Base-by-base conservation (phyloP, 805 yeast species). In the Candida tibetensis region DNA sequence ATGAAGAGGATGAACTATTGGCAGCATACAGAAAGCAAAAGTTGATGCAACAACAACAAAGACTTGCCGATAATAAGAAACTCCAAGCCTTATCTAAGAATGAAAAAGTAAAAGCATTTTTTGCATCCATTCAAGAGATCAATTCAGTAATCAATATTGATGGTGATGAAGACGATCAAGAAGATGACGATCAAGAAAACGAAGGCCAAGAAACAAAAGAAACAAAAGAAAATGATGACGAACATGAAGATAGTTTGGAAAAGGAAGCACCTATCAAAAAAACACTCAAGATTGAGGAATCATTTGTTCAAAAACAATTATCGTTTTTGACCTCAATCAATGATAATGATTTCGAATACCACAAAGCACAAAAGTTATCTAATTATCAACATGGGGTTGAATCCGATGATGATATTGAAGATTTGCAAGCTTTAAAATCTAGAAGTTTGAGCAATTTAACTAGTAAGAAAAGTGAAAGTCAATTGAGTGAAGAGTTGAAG, bases 1-100 rank as follows among this genome's bases (percentile, higher is more conserved):
- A 82, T 44, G 91, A 82, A 46, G 93, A 83, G 42, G 89, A 83
- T 51, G 83, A 76, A 36, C 66, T 74, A 30, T 62, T 74, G 42
- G 57, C 69, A 39, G 77, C 73, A 6, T 72, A 72, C 48, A 59
- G 73, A 47, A 54, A 56, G 23, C 73, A 71, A 42, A 62, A 64
- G 40, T 44, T 71, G 31, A 55, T 60, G 30, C 73, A 69, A 39
- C 79, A 81, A 57, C 68, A 71, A 48, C 64, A 70, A 50, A 64
- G 76, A 49, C 56, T 78, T 45, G 45, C 72, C 49, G 72, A 72
- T 44, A 67, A 69, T 55, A 71, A 68, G 40, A 67, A 71, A 37
- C 53, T 67, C 25, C 64, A 62, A 36, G 63, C 58, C 26, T 48
- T 77, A 36, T 63, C 77, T 0, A 71, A 74, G 37, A 76, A 76